A percentile compares a stretch with the other conserved stretches of the same genome.
Evolutionary conservation across 2,329 filamentous ascomycete genomes (phyloP).

Genomic region (Periconia macrospinosa): DNA sequence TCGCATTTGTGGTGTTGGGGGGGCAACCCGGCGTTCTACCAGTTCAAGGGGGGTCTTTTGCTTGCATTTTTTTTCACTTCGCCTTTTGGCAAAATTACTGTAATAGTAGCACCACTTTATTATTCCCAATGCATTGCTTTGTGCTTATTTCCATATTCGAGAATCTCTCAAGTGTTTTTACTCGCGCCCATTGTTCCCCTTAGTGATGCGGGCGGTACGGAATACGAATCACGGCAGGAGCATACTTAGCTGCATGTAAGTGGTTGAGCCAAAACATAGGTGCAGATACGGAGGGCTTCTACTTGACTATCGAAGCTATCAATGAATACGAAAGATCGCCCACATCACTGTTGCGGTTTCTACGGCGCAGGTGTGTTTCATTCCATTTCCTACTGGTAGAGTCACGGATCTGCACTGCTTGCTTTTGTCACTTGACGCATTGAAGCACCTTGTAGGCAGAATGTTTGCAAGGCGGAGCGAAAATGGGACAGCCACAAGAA

Average conservation of each 20-base stretch:
- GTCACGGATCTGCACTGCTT: neutral
- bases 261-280: neutral
- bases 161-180: neutral
- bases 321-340: neutral
- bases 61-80: neutral
- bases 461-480: neutral
- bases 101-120: conserved; percentile 2
- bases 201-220: conserved; percentile 1
- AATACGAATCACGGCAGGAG: neutral
- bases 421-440: neutral
- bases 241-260: neutral
- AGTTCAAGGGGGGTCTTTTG: neutral
- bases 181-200: neutral
- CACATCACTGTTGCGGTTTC: neutral
- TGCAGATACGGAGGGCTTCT: neutral
- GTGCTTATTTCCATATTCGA: no score
- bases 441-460: neutral
- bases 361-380: no score
- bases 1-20: neutral
- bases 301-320: neutral
- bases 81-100: neutral
- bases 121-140: neutral
- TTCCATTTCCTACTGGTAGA: neutral
- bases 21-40: neutral
- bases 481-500: neutral